Percentiles rank a stretch among this genome's conserved stretches.
Conservation (phyloP, 805 yeast species). For the Candida parachauliodes region DNA sequence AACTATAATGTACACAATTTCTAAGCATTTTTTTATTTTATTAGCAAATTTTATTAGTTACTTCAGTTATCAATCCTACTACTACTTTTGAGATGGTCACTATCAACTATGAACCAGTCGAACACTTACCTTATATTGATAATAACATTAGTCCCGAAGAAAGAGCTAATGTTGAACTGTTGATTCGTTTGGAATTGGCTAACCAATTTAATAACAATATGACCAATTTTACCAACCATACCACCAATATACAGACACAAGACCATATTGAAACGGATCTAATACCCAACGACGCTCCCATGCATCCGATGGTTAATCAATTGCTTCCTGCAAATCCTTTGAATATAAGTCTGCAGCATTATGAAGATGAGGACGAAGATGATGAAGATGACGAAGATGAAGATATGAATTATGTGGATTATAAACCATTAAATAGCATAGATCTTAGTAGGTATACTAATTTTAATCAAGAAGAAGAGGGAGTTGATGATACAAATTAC, state of each 20-base stretch:
- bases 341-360: conserved; percentile 18
- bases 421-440: conserved; percentile 22
- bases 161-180: conserved; percentile 30
- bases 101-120: conserved; percentile 31
- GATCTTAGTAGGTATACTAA: conserved; percentile 29
- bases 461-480: conserved; percentile 13
- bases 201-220: conserved; percentile 11
- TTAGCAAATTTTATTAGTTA: no score
- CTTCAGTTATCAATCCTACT: no score
- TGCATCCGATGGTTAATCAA: conserved; percentile 21
- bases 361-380: conserved; percentile 24
- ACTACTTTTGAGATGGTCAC: no score
- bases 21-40: background rate
- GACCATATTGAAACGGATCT: background rate
- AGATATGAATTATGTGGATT: conserved; percentile 5
- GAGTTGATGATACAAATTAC: conserved; percentile 8
- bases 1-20: background rate
- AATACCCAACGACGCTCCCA: conserved; percentile 3
- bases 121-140: conserved; percentile 34
- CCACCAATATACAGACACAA: background rate
- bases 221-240: conserved; percentile 7
- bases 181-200: conserved; percentile 26
- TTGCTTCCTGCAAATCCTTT: conserved; percentile 15
- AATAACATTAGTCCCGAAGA: conserved; percentile 32
- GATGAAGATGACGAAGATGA: conserved; percentile 19